Conservation (phyloP, 257 asterid species). For the Capsicum pubescens region DNA sequence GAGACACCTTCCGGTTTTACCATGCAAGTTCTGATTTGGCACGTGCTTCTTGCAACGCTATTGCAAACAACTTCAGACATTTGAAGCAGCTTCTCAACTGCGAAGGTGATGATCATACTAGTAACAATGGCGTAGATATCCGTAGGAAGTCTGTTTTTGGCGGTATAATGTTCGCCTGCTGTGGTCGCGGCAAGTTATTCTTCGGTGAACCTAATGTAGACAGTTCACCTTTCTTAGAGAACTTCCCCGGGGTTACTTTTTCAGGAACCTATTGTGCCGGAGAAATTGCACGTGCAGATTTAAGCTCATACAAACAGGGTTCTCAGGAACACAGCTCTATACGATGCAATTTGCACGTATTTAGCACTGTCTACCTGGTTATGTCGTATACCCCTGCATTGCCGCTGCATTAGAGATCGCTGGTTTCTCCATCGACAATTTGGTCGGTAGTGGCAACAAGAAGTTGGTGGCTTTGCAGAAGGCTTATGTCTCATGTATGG, state of each 20-base stretch:
- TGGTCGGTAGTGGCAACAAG: background rate
- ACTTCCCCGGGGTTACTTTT: constrained; percentile 69
- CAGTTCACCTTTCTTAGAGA: constrained; percentile 62
- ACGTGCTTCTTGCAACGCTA: constrained; percentile 44
- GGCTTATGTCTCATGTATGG: no score
- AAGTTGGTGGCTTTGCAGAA: background rate
- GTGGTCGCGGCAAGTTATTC: constrained; percentile 73
- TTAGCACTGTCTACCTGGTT: constrained; percentile 66
- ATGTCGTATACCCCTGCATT: constrained; percentile 61
- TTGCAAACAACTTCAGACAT: constrained; percentile 49
- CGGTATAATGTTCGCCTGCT: constrained; percentile 68
- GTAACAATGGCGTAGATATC: background rate
- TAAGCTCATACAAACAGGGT: constrained; percentile 47
- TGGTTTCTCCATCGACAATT: background rate
- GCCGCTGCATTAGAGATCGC: background rate
- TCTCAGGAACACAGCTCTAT: constrained; percentile 41
- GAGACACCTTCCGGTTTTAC: constrained; percentile 73
- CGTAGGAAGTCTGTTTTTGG: constrained; percentile 63
- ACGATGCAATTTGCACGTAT: constrained; percentile 59
- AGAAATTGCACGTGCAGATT: constrained; percentile 63
- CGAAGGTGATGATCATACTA: constrained; percentile 4
- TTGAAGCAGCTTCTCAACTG: constrained; percentile 45
- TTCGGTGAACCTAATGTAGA: constrained; percentile 57
- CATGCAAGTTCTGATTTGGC: constrained; percentile 64
- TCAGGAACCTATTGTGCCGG: constrained; percentile 79